Base-by-base conservation (phyloP, 352 stramenopile genomes). In the Phytopythium litorale region DNA sequence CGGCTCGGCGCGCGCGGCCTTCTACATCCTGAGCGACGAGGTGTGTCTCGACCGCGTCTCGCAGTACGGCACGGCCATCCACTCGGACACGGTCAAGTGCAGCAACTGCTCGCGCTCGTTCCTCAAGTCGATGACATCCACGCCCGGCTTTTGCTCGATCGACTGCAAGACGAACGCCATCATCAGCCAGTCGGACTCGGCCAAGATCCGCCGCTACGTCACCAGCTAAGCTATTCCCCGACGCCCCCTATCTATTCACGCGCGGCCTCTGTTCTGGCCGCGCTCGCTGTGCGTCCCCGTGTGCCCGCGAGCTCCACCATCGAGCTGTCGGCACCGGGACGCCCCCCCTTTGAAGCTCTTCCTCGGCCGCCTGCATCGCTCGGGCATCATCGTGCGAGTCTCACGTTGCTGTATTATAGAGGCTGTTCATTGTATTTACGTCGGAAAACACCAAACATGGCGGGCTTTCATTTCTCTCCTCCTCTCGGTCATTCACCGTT, bases 131-230 rank as follows among this genome's bases (percentile, higher is more conserved):
- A 60, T 89, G 48, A 75, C 83, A n/a, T 71, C 79, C 3, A 73
- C 65, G 19, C 79, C 78, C n/a, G 83, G 81, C 54, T 94, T 94
- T 60, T 94, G 83, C 72, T 92, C 79, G 5, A 91, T 94, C 61
- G 85, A 94, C 75, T 94, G 85, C 75, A 94, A 94, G 72, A 94
- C 83, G 32, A 92, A 91, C 66, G 70, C 85, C 49, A 65, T 88
- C 59, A 83, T 92, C 71, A 90, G 62, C 67, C 73, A 85, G 56
- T 80, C 77, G 6, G 83, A 92, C 71, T 87, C 83, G 63, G 83
- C 80, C 49, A 78, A 68, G 62, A 80, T 88, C 54, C 74, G 70
- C 53, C 73, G 76, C 42, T 85, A 80, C 69, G 79, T 77, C 58
- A 72, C 9, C 38, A 50, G 40, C 25, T 46, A 25, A 51, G 52